phyloP scores from a whole-genome alignment of 768 basidiomycete species.

The Hericium rajendrae region DNA sequence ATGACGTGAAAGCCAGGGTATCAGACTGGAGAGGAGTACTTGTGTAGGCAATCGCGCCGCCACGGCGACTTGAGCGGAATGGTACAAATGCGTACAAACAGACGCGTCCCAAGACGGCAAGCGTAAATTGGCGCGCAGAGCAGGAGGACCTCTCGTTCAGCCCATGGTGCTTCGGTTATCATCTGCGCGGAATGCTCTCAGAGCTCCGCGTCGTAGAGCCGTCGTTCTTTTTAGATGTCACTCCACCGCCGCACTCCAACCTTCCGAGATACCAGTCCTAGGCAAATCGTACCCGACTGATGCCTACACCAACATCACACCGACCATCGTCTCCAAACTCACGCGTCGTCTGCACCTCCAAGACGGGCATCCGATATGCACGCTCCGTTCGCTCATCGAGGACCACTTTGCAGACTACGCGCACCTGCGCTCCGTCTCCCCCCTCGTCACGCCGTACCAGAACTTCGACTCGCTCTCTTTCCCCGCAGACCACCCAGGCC shows the following conservation, averaged over 20 bases:
- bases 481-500: conserved; percentile 86
- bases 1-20: not conserved
- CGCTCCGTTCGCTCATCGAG: conserved; percentile 77
- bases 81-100: not conserved
- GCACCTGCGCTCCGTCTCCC: conserved; percentile 69
- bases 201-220: not conserved
- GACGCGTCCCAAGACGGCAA: not conserved
- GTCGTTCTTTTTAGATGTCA: not conserved
- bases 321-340: conserved; percentile 77
- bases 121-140: not conserved
- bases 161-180: not conserved
- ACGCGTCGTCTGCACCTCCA: conserved; percentile 65
- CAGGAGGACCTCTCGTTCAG: too few relatives aligned
- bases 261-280: conserved; percentile 36
- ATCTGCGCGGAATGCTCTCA: not conserved
- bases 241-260: not conserved
- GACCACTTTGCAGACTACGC: conserved; percentile 70
- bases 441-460: conserved; percentile 80
- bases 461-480: conserved; percentile 98
- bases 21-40: not conserved
- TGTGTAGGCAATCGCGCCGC: not conserved
- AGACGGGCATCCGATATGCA: conserved; percentile 77
- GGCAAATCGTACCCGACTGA: conserved; percentile 71
- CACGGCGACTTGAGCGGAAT: not conserved
- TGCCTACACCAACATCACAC: conserved; percentile 72